These are phyloP conservation scores for Poa annua DNA, from an alignment of 176 grass and related monocot species.

Conservation along the genomic window DNA sequence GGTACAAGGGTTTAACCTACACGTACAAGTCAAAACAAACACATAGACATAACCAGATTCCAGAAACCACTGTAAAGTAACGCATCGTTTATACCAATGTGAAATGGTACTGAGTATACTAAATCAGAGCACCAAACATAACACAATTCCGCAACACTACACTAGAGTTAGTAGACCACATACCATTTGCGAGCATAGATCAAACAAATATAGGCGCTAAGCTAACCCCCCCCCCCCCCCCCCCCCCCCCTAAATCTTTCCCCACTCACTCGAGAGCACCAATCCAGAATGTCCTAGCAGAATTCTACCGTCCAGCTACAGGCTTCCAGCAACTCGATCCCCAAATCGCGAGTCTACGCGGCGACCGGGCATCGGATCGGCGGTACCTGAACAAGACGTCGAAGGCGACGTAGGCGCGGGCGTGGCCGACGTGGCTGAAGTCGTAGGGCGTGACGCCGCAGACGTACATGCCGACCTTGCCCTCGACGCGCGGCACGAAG, in stretches of 20 bases:
- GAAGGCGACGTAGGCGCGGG: conserved; percentile 81
- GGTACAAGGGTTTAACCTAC: not conserved
- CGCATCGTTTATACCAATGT: not conserved
- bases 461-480: conserved; percentile 83
- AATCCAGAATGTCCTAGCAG: not conserved
- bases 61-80: not conserved
- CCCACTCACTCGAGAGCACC: not conserved
- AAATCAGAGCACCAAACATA: not conserved
- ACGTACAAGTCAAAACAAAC: not conserved
- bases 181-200: not conserved
- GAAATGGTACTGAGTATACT: not conserved
- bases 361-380: conserved; percentile 23
- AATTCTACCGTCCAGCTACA: not conserved
- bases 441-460: conserved; percentile 88
- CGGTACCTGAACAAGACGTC: conserved; percentile 70
- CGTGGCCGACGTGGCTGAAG: conserved; percentile 82
- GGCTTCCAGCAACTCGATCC: not conserved
- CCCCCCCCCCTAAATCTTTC: not conserved
- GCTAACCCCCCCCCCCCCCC: conserved; percentile 2
- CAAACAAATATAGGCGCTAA: not conserved
- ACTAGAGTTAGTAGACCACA: not conserved
- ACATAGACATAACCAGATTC: not conserved
- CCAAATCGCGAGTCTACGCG: not conserved
- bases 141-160: not conserved
- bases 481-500: conserved; percentile 74